These are phyloP conservation scores for Bipolaris zeicola DNA, from an alignment of 2,329 filamentous ascomycete genomes.

Conservation along the genomic window DNA sequence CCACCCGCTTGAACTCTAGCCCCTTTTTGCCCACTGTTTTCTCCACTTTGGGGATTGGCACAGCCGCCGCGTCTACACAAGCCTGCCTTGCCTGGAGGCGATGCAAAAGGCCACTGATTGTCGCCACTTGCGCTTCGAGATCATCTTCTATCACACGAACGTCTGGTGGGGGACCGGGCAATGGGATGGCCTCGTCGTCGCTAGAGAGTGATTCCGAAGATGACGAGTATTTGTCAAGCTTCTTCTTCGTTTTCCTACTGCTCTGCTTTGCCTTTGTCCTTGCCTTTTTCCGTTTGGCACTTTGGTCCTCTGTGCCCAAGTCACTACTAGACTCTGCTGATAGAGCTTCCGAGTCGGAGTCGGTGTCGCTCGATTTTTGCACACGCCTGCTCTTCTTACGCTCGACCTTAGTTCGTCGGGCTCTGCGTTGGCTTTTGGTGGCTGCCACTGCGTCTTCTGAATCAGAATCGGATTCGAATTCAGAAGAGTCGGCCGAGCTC, in stretches of 20 bases:
- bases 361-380: constrained; percentile 25
- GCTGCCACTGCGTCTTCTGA: constrained; percentile 18
- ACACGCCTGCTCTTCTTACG: constrained; percentile 32
- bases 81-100: constrained; percentile 25
- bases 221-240: constrained; percentile 8
- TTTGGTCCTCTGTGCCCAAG: constrained; percentile 24
- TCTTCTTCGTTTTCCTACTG: constrained; percentile 21
- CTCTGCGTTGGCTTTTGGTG: constrained; percentile 23
- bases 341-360: constrained; percentile 14
- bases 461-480: constrained; percentile 21
- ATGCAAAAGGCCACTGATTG: constrained; percentile 18
- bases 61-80: constrained; percentile 10
- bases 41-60: constrained; percentile 17
- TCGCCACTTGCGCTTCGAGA: constrained; percentile 22
- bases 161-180: constrained; percentile 1
- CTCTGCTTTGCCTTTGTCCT: constrained; percentile 29
- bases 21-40: constrained; percentile 45
- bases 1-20: constrained; percentile 71
- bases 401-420: constrained; percentile 26
- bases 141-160: constrained; percentile 11
- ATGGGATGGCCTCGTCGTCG: constrained; percentile 13
- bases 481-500: constrained; percentile 22
- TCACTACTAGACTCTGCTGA: constrained; percentile 23
- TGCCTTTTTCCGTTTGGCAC: constrained; percentile 22
- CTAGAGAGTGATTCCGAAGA: constrained; percentile 17